Percentiles rank a stretch among this genome's conserved stretches.
These are phyloP conservation scores for Bertia moriformis DNA, from an alignment of 2,329 filamentous ascomycete species.

Conservation along the genomic window DNA sequence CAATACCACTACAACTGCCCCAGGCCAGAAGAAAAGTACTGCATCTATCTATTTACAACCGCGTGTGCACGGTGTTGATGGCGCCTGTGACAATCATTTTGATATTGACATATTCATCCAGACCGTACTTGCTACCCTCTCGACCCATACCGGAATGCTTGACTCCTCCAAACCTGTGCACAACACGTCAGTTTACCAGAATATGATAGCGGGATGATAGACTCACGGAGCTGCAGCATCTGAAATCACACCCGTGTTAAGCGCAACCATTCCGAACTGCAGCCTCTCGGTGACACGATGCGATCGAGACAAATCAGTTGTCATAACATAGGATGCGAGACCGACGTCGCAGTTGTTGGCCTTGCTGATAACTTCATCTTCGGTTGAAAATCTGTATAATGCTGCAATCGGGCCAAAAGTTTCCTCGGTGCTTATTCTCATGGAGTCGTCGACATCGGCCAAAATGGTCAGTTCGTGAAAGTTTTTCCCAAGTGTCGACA, in stretches of 20 bases:
- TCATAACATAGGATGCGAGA: slow-evolving; percentile 18
- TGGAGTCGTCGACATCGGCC: slow-evolving; percentile 27
- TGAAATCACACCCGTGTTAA: slow-evolving; percentile 35
- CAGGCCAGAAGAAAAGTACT: no score
- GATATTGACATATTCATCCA: slow-evolving; percentile 36
- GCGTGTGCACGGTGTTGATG: no score
- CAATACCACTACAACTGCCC: no score
- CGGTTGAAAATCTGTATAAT: background rate
- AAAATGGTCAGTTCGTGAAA: slow-evolving; percentile 75
- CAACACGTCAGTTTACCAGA: no score
- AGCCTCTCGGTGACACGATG: slow-evolving; percentile 32
- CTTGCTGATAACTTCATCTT: slow-evolving; percentile 15
- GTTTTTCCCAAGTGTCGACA: no score
- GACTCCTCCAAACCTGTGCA: slow-evolving; percentile 44
- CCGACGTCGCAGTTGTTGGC: slow-evolving; percentile 24
- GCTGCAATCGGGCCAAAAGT: slow-evolving; percentile 11
- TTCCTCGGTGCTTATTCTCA: slow-evolving; percentile 16
- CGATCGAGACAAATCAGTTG: slow-evolving; percentile 16
- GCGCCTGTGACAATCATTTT: no score
- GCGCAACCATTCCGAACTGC: slow-evolving; percentile 53
- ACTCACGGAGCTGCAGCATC: background rate
- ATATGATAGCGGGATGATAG: no score
- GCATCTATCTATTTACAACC: no score
- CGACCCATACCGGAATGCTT: slow-evolving; percentile 43
- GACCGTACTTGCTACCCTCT: slow-evolving; percentile 40